Conservation (phyloP, 1,139 yeast species). For the Zygotorulaspora mrakii region DNA sequence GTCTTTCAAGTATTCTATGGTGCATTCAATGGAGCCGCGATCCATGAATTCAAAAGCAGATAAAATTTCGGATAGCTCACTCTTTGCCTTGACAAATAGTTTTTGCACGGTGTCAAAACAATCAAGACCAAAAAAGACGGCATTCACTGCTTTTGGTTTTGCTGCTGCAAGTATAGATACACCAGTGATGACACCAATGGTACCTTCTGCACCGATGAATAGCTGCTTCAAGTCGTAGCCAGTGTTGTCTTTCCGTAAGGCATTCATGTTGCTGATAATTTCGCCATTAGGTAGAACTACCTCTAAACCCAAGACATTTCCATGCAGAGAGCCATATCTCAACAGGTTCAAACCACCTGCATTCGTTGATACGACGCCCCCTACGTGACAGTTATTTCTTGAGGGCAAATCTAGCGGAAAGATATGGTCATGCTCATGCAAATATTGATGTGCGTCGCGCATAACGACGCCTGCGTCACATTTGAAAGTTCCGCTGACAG, state of each 20-base stretch:
- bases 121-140: constrained; percentile 81
- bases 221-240: constrained; percentile 90
- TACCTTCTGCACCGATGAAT: constrained; percentile 91
- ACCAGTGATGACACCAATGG: constrained; percentile 86
- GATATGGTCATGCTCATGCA: constrained; percentile 76
- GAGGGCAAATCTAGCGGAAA: constrained; percentile 94
- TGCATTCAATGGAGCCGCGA: constrained; percentile 59
- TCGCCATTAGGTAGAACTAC: constrained; percentile 90
- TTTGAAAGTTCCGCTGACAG: constrained; percentile 75
- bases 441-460: constrained; percentile 74
- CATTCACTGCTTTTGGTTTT: constrained; percentile 84
- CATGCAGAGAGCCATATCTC: constrained; percentile 90
- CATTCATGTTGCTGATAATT: constrained; percentile 70
- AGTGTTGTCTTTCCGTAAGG: constrained; percentile 88
- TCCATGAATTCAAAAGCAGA: constrained; percentile 95
- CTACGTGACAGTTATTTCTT: constrained; percentile 90
- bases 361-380: constrained; percentile 59
- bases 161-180: constrained; percentile 87
- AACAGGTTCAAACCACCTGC: constrained; percentile 92
- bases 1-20: constrained; percentile 48
- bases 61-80: constrained; percentile 76
- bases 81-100: constrained; percentile 74
- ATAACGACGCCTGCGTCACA: constrained; percentile 85
- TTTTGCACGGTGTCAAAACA: constrained; percentile 78
- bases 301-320: constrained; percentile 85